A percentile compares a stretch with the other conserved stretches of the same genome.
Conservation (phyloP, 306 rosid species). For the Malus sieversii region DNA sequence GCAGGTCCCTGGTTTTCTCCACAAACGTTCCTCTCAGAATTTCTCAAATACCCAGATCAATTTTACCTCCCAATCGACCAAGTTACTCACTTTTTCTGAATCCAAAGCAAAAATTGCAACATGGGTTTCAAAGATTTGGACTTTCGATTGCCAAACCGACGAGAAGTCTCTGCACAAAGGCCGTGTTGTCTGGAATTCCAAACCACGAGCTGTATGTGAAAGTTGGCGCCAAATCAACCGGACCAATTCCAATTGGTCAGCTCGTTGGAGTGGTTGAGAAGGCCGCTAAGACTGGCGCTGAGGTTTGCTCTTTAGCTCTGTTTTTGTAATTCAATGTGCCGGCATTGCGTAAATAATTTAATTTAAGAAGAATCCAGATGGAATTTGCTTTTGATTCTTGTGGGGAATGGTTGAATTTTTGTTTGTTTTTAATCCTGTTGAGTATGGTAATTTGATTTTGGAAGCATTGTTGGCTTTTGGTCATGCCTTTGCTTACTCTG, state of each 20-base stretch:
- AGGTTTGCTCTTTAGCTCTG: slow-evolving; percentile 37
- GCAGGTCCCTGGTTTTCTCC: slow-evolving; percentile 39
- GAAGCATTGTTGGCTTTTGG: not conserved
- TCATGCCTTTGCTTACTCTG: not conserved
- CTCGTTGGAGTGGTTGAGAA: slow-evolving; percentile 70
- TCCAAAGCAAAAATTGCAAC: slow-evolving; percentile 11
- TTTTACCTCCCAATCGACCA: slow-evolving; percentile 8
- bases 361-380: not conserved
- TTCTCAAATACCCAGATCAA: slow-evolving; percentile 24
- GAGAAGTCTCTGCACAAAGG: slow-evolving; percentile 23
- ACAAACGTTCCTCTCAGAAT: slow-evolving; percentile 28
- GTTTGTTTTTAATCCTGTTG: not conserved
- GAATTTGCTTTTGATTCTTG: not conserved
- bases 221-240: slow-evolving; percentile 61
- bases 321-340: not conserved
- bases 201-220: slow-evolving; percentile 29
- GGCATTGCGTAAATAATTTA: not conserved
- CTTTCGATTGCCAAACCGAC: slow-evolving; percentile 21
- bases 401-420: not conserved
- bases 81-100: slow-evolving; percentile 14
- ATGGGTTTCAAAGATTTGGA: slow-evolving; percentile 23
- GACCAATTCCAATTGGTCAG: slow-evolving; percentile 49
- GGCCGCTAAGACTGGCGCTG: slow-evolving; percentile 91
- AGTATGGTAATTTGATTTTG: not conserved
- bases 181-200: slow-evolving; percentile 46